Evolutionary conservation across 192 early-diverging fungal species (phyloP), one percentile per base, ranked within the genome.

Genomic region (Gonapodya prolifera): DNA sequence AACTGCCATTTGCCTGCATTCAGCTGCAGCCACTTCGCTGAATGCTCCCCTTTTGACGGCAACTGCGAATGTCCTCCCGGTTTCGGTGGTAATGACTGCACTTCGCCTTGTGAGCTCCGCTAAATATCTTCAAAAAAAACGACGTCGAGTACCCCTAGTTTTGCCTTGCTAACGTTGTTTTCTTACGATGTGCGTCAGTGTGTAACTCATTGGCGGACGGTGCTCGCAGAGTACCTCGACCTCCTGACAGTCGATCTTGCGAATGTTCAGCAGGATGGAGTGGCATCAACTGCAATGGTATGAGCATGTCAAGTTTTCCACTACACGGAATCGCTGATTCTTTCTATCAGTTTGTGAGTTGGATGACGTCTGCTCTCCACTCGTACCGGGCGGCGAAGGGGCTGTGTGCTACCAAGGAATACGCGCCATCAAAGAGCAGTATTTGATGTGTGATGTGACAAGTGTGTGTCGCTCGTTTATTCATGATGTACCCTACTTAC

Each of bases 241-340:
- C 32, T 30, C 71, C 71, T 30, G 71, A 32, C 16, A 32, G 32
- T 18, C 18, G 32, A 32, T 73, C 71, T 1, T 95, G 94, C 77
- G 84, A 90, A 34, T 97, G 95, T 79, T 82, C 88, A 33, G 90
- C 92, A 29, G 94, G 94, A 23, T 97, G 95, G 95, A 90, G 88
- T 36, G 95, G 95, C 61, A 93, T 94, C 80, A 97, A 97, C 80
- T 97, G 95, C 86, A 97, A 97, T 83, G 88, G 90, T 91, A 82
- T 34, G 75, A 35, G 34, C 71, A 16, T 32, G 31, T 8, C 32
- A 30, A 16, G 29, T 16, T 8, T 73, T 18, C 71, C 18, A 2
- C 71, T 18, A 23, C 28, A 79, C 35, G 31, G 0, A n/a, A 33
- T 23, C 75, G 74, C 1, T 75, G 32, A 0, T 1, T 35, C 33